Conservation (phyloP, 2,329 filamentous ascomycete genomes). For the Colletotrichum costaricense region DNA sequence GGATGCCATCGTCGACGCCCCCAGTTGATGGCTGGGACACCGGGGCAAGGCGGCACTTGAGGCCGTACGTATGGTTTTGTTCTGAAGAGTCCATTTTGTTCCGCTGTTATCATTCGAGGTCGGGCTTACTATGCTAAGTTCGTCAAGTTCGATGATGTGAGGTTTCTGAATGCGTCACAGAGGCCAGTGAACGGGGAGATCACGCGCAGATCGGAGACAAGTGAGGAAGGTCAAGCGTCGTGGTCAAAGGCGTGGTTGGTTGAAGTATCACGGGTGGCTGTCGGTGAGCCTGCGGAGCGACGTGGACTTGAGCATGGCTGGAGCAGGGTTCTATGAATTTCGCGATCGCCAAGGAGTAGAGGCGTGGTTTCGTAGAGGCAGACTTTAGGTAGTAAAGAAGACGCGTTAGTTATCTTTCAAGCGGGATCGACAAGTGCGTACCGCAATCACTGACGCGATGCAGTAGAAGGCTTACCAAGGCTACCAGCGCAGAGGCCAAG, state of each 20-base stretch:
- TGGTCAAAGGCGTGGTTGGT: background rate
- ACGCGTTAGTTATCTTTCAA: background rate
- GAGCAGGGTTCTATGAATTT: background rate
- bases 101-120: too few species aligned
- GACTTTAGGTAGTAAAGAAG: background rate
- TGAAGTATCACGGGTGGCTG: background rate
- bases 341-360: background rate
- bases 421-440: background rate
- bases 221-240: background rate
- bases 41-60: conserved; percentile 68
- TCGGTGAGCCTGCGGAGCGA: background rate
- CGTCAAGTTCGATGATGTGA: background rate
- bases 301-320: conserved; percentile 6
- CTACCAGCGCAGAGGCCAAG: background rate
- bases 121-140: background rate
- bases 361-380: background rate
- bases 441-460: background rate
- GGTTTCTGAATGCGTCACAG: background rate
- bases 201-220: background rate
- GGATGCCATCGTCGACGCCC: conserved; percentile 59
- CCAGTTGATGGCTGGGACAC: conserved; percentile 48
- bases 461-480: background rate
- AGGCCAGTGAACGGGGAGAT: background rate
- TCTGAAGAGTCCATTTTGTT: conserved; percentile 8
- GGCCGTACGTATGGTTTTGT: conserved; percentile 66